Evolutionary conservation across 169 alveolate genomes (phyloP).

Genomic region (Toxoplasma gondii): DNA sequence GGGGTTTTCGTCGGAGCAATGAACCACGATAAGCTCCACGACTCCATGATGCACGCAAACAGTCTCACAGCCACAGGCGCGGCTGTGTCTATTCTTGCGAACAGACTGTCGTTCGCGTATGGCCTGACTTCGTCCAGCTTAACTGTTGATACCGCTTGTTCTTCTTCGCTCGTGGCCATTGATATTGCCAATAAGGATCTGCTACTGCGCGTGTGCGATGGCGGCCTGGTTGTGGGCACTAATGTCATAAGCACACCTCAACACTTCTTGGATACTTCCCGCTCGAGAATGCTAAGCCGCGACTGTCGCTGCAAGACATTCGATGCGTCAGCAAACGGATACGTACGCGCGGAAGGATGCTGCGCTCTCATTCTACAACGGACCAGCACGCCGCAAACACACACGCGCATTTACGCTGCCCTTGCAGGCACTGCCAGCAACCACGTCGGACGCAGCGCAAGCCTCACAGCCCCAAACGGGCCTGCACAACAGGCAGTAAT

Average conservation of each 20-base stretch:
- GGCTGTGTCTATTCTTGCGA: constrained; percentile 66
- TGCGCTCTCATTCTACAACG: constrained; percentile 71
- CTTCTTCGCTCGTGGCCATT: constrained; percentile 72
- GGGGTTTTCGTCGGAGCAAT: constrained; percentile 67
- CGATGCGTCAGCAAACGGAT: constrained; percentile 77
- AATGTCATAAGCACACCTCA: constrained; percentile 68
- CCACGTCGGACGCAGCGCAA: constrained; percentile 77
- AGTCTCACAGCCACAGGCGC: constrained; percentile 53
- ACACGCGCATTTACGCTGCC: constrained; percentile 62
- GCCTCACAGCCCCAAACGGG: constrained; percentile 81
- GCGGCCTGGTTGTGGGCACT: constrained; percentile 71
- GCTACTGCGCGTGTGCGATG: constrained; percentile 9
- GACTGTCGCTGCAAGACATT: constrained; percentile 75
- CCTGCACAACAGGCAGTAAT: constrained; percentile 76
- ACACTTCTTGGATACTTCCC: constrained; percentile 58
- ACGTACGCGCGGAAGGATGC: constrained; percentile 77
- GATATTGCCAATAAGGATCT: constrained; percentile 30
- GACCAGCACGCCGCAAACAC: constrained; percentile 36
- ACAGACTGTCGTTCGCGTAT: constrained; percentile 67
- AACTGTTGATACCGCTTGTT: constrained; percentile 73
- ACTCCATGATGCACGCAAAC: background rate
- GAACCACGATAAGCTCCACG: constrained; percentile 67
- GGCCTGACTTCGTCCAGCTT: constrained; percentile 69
- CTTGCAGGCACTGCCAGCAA: constrained; percentile 72
- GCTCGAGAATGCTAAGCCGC: constrained; percentile 73